phyloP scores from a whole-genome alignment of 257 asterid species.

The Solanum bukasovii region DNA sequence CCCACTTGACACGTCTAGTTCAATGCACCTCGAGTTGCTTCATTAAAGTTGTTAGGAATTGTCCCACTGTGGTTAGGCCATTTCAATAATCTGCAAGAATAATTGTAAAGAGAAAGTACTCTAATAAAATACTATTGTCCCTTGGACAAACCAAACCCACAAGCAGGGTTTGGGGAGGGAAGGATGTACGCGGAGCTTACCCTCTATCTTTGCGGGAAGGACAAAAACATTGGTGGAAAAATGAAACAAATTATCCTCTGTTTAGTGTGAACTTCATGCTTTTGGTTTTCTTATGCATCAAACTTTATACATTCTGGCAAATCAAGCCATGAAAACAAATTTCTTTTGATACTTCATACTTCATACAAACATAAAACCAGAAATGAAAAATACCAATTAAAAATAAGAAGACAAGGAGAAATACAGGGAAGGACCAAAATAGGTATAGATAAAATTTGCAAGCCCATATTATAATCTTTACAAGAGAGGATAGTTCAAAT shows the following conservation, averaged over 20 bases:
- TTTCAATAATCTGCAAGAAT: background rate
- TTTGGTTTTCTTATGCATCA: background rate
- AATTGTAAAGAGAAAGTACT: background rate
- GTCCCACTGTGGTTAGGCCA: background rate
- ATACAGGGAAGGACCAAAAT: background rate
- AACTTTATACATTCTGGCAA: background rate
- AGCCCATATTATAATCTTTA: background rate
- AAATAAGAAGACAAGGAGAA: background rate
- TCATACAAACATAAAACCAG: background rate
- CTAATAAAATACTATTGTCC: background rate
- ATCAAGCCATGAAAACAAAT: background rate
- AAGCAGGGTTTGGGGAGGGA: background rate
- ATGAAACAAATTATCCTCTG: background rate
- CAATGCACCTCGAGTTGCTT: background rate
- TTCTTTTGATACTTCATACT: background rate
- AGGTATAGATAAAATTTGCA: background rate
- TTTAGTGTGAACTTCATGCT: background rate
- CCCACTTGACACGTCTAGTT: background rate
- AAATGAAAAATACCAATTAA: background rate
- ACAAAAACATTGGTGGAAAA: background rate
- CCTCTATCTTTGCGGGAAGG: background rate
- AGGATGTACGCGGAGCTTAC: background rate
- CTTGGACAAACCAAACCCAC: background rate
- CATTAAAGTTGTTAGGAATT: background rate
- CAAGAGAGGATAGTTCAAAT: background rate